phyloP scores from a whole-genome alignment of 1,284 basidiomycete genomes.

The Xerocomus nothofagi region DNA sequence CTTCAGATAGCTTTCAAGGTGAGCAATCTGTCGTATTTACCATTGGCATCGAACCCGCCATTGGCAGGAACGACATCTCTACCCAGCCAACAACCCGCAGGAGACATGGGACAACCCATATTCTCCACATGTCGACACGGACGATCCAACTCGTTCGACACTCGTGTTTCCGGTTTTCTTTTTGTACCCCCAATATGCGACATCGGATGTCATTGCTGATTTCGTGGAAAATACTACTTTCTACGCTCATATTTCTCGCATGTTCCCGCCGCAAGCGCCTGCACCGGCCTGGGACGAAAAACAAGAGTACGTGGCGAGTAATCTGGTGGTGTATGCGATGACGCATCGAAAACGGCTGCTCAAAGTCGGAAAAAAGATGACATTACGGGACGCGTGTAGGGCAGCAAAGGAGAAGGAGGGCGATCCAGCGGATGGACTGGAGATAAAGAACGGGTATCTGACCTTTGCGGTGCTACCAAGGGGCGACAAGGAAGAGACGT shows the following conservation, averaged over 20 bases:
- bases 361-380: constrained; percentile 89
- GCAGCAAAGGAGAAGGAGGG: constrained; percentile 61
- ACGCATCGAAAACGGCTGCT: constrained; percentile 76
- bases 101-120: constrained; percentile 55
- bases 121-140: constrained; percentile 60
- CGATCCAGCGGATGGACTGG: constrained; percentile 74
- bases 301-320: constrained; percentile 68
- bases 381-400: constrained; percentile 73
- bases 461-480: constrained; percentile 85
- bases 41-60: constrained; percentile 8
- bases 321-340: constrained; percentile 81
- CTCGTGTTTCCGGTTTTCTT: constrained; percentile 89
- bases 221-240: constrained; percentile 89
- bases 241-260: constrained; percentile 71
- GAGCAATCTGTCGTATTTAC: constrained; percentile 22
- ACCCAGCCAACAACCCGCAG: constrained; percentile 58
- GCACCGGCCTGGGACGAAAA: constrained; percentile 76
- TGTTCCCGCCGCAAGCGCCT: constrained; percentile 74
- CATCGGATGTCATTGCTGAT: constrained; percentile 84
- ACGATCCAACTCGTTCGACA: constrained; percentile 54
- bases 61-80: constrained; percentile 63
- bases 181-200: constrained; percentile 88
- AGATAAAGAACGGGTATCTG: constrained; percentile 84
- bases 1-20: constrained; percentile 65
- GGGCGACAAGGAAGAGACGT: constrained; percentile 78